Conservation (phyloP, 768 basidiomycete species). For the Leccinum subtestaceum region DNA sequence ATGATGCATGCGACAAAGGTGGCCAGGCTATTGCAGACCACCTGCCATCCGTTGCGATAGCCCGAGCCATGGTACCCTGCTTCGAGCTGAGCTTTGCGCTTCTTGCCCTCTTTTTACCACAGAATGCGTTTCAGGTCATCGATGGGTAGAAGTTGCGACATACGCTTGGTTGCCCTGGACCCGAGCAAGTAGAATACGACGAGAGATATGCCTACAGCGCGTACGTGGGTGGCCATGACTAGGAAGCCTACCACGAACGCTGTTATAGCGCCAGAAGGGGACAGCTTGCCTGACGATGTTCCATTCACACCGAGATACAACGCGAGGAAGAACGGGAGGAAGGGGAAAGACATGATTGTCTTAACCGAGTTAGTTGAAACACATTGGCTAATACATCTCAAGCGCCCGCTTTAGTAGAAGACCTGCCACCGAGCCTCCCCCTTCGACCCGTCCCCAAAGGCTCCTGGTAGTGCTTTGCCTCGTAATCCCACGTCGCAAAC, state of each 20-base stretch:
- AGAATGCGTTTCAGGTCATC: neutral
- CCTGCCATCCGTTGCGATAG: conserved; percentile 76
- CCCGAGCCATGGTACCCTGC: conserved; percentile 75
- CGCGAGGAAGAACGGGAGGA: conserved; percentile 47
- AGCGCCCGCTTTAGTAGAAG: neutral
- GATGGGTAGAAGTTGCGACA: conserved; percentile 21
- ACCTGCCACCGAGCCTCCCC: conserved; percentile 14
- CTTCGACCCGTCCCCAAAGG: conserved; percentile 32
- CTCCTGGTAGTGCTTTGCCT: conserved; percentile 42
- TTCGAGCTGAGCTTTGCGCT: conserved; percentile 70
- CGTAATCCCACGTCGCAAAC: conserved; percentile 51
- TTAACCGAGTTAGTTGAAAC: neutral
- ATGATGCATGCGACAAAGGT: conserved; percentile 55
- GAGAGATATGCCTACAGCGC: conserved; percentile 62
- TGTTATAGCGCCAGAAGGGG: conserved; percentile 69
- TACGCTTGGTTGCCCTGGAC: conserved; percentile 80
- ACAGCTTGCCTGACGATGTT: conserved; percentile 68
- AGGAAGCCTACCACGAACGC: conserved; percentile 76
- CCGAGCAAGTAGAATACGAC: conserved; percentile 79
- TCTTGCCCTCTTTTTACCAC: conserved; percentile 57
- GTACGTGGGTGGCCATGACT: conserved; percentile 65
- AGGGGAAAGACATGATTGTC: conserved; percentile 30
- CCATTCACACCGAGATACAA: conserved; percentile 65
- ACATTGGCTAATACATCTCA: neutral
- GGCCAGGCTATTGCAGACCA: conserved; percentile 74